phyloP scores from a whole-genome alignment of 2,329 filamentous ascomycete genomes.

The Fusarium irregulare region DNA sequence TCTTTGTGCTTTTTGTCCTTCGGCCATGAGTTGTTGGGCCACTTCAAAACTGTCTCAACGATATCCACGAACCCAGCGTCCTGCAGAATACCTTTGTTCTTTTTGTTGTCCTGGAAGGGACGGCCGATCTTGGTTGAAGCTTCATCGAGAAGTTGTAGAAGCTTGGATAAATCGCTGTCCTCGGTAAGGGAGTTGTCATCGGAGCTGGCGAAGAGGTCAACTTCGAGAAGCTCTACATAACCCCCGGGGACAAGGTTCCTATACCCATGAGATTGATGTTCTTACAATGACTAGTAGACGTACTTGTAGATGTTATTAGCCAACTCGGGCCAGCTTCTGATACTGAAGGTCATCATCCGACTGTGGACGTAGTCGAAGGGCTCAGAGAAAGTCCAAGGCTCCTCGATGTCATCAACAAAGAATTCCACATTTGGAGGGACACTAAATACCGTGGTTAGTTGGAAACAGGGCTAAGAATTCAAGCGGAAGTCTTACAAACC shows the following conservation, averaged over 20 bases:
- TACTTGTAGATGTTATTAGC: slow-evolving; percentile 24
- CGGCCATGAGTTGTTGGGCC: slow-evolving; percentile 35
- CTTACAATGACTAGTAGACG: rapidly evolving
- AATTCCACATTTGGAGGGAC: slow-evolving; percentile 38
- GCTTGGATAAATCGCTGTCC: slow-evolving; percentile 9
- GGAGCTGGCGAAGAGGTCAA: slow-evolving; percentile 26
- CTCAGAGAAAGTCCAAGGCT: slow-evolving; percentile 28
- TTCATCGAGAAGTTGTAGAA: slow-evolving; percentile 14
- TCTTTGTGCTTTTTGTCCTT: slow-evolving; percentile 31
- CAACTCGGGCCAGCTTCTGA: slow-evolving; percentile 31
- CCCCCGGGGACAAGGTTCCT: slow-evolving; percentile 34
- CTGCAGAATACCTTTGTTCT: slow-evolving; percentile 28
- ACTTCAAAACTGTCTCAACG: slow-evolving; percentile 31
- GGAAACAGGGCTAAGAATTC: too few relatives aligned
- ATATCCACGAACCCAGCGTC: slow-evolving; percentile 27
- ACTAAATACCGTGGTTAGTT: not conserved
- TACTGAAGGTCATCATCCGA: slow-evolving; percentile 36
- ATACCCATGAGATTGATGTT: rapidly evolving
- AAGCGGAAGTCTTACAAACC: slow-evolving; percentile 6
- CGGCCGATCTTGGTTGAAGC: slow-evolving; percentile 28
- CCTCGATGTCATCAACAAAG: slow-evolving; percentile 37
- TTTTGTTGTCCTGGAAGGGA: slow-evolving; percentile 28
- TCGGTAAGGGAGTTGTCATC: slow-evolving; percentile 24
- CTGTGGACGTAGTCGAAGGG: slow-evolving; percentile 41
- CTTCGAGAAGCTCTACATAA: slow-evolving; percentile 30